Base-by-base conservation (phyloP, 2,329 filamentous ascomycete genomes). In the Cryphonectria radicalis region DNA sequence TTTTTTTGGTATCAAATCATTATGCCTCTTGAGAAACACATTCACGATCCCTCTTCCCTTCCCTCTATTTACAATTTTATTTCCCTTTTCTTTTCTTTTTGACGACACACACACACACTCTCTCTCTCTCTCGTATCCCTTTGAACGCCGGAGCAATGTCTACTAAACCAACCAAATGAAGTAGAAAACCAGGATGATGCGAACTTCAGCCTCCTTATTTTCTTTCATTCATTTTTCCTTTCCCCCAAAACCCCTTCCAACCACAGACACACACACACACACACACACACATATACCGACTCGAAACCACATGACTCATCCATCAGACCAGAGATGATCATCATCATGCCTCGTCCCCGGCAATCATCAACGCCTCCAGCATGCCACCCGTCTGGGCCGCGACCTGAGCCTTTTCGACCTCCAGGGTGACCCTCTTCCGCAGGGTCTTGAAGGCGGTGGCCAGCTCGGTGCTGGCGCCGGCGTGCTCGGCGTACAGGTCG, bases 311-410 rank as follows among this genome's bases (percentile, higher is more conserved):
- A n/a, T 14, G 8, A 22, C 40, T 2, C 19, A 22, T 17, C 5
- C 19, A 22, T 17, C 43, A 17, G 17, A n/a, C 67, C 53, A 25
- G 11, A 43, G 42, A 50, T 19, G 4, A 7, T 19, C 0, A 22
- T 50, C 46, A n/a, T 70, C 35, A 72, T 22, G 68, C 32, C 62
- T 70, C 70, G 40, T 70, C 70, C 19, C 68, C 72, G 13, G 68
- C 86, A 67, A 87, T 85, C 77, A 92, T 89, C 74, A 90, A 74
- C 65, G 83, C 92, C 76, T 95, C 93, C 74, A 98, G 82, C 95
- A 98, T 98, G 2, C 95, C 96, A 75, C 88, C 88, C 14, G 93
- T 95, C 82, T 92, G 90, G 76, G 89, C 91, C 1, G 95, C 95
- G 78, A 92, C 87, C 81, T 97, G 93, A 32, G 94, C 93, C 77